Base-by-base conservation (phyloP, 306 rosid species). In the Gleditsia sinensis region DNA sequence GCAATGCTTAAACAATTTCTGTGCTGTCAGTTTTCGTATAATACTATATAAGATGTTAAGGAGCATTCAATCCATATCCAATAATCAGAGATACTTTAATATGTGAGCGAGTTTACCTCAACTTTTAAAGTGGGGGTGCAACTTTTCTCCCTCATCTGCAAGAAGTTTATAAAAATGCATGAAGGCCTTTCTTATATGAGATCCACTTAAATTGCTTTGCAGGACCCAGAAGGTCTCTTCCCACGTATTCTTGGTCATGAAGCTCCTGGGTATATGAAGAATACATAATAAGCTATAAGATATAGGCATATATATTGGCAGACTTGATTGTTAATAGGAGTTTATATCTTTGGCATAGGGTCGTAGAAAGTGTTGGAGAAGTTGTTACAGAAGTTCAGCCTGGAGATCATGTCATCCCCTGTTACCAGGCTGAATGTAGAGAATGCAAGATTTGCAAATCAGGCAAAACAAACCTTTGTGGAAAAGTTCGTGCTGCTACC, bases 361-460 rank as follows among this genome's bases (percentile, higher is more conserved):
- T 93, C 79, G 97, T 93, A 65, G 98, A 93, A 75, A 91, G 97
- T 72, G 89, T 93, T 81, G 98, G 98, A 71, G 97, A 93, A 86
- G 96, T 94, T 71, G 98, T 93, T 36, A 89, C 88, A 67, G 82
- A 66, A 16, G 94, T 93, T 86, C 90, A 89, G 83, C 81, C 94
- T 0, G 97, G 97, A 23, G 98, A 91, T 83, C 98, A 89, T 83
- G 98, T 93, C 59, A 94, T 94, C 34, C 97, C 96, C 53, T 91
- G 97, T 79, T 94, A 94, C 86, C 97, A 91, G 76, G 98, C 97
- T 48, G 98, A 94, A 77, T 94, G 98, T 30, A 68, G 87, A 66
- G 98, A 94, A 76, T 94, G 98, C 89, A 91, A 94, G 87, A 89
- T 94, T 67, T 91, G 98, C 87, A 91, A 89, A 85, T 94, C 98